Percentiles rank a stretch among this genome's conserved stretches.
Conservation (phyloP, 441 rosid species). For the Omphalea diandra region DNA sequence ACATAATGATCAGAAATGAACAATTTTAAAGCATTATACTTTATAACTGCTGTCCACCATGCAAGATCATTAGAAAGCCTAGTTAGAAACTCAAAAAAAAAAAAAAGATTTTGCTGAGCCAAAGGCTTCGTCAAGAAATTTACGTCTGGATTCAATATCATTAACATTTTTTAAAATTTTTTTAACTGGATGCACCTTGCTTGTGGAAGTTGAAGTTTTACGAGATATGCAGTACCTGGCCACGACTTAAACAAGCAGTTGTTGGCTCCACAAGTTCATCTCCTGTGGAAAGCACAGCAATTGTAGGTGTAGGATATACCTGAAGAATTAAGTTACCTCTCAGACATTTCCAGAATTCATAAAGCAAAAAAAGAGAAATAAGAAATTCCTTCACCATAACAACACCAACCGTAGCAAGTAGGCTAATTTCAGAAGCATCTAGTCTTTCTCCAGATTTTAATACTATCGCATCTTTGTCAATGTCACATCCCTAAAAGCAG, state of each 20-base stretch:
- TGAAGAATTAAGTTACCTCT: conserved; percentile 31
- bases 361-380: conserved; percentile 24
- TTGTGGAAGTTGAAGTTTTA: conserved; percentile 2
- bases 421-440: conserved; percentile 88
- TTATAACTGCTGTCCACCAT: background rate
- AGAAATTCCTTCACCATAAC: conserved; percentile 65
- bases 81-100: background rate
- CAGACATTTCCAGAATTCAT: conserved; percentile 20
- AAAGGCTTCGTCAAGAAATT: background rate
- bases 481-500: conserved; percentile 71
- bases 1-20: background rate
- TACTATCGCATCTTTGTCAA: conserved; percentile 59
- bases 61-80: background rate
- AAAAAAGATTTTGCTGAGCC: conserved; percentile 2
- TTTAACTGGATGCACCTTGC: background rate
- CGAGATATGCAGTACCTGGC: conserved; percentile 56
- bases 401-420: conserved; percentile 83
- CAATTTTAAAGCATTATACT: background rate
- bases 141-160: background rate
- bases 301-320: conserved; percentile 77
- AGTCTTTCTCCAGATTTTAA: conserved; percentile 72
- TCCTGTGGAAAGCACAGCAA: conserved; percentile 94
- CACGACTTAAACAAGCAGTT: conserved; percentile 56
- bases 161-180: background rate
- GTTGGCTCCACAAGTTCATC: conserved; percentile 91